Conservation (phyloP, 768 basidiomycete genomes). For the Russula brevipes region DNA sequence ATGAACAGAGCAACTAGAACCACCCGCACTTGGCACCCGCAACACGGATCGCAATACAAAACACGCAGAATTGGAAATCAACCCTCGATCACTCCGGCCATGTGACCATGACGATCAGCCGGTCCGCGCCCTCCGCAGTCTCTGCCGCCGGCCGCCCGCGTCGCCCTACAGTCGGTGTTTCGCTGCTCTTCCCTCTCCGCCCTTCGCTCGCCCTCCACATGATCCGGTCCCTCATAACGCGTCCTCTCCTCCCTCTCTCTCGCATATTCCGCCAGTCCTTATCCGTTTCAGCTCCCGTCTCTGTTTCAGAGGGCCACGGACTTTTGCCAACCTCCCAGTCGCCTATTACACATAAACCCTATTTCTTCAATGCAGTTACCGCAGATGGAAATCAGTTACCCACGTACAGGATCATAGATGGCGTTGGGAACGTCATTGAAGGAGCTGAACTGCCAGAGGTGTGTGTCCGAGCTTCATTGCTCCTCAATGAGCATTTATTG, state of each 20-base stretch:
- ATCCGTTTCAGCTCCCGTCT: slow-evolving; percentile 22
- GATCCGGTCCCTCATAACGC: slow-evolving; percentile 19
- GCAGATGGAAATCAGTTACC: slow-evolving; percentile 63
- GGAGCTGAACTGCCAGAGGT: slow-evolving; percentile 77
- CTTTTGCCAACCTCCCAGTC: slow-evolving; percentile 44
- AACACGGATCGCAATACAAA: neutral
- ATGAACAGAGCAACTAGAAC: neutral
- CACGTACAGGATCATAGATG: slow-evolving; percentile 82
- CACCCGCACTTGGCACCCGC: no score
- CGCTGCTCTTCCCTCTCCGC: slow-evolving; percentile 14
- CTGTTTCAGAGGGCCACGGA: slow-evolving; percentile 29
- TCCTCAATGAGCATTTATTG: neutral
- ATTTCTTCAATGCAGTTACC: slow-evolving; percentile 78
- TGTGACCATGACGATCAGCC: neutral
- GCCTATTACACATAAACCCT: slow-evolving; percentile 61
- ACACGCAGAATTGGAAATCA: neutral
- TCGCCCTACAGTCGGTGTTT: neutral
- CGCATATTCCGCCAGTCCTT: slow-evolving; percentile 21
- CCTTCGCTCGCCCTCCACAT: slow-evolving; percentile 11
- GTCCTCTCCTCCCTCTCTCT: neutral
- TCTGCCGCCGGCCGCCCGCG: neutral
- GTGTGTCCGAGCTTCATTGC: slow-evolving; percentile 31
- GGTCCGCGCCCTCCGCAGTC: neutral
- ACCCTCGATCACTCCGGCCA: neutral
- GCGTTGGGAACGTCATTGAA: slow-evolving; percentile 64